phyloP scores from a whole-genome alignment of 2,329 filamentous ascomycete genomes.

The Karstenula rhodostoma region DNA sequence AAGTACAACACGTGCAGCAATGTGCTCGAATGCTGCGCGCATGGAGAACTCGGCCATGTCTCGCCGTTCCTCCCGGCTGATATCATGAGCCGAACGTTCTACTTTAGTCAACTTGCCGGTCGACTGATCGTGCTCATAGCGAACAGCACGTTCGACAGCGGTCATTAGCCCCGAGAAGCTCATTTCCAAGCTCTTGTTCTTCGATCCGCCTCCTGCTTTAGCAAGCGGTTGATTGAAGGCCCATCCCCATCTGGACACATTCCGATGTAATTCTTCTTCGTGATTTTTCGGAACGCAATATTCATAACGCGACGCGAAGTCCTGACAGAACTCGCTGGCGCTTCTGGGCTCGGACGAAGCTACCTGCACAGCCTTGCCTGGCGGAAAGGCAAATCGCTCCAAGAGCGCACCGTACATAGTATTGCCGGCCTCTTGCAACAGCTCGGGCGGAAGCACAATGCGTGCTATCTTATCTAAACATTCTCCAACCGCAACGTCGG shows the following conservation, averaged over 20 bases:
- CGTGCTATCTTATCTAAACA: conserved; percentile 88
- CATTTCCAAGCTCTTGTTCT: conserved; percentile 44
- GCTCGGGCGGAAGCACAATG: conserved; percentile 70
- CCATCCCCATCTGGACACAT: conserved; percentile 68
- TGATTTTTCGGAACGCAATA: conserved; percentile 69
- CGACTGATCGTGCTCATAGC: conserved; percentile 44
- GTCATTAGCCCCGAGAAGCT: conserved; percentile 75
- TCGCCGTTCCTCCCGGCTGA: conserved; percentile 68
- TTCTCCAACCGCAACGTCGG: conserved; percentile 89
- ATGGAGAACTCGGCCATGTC: conserved; percentile 77
- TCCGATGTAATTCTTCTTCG: conserved; percentile 64
- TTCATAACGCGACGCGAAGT: conserved; percentile 42
- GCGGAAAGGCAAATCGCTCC: conserved; percentile 79
- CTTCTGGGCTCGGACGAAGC: conserved; percentile 17
- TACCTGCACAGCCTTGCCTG: conserved; percentile 22
- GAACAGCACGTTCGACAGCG: conserved; percentile 66
- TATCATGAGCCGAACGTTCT: conserved; percentile 43
- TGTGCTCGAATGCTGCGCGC: conserved; percentile 85
- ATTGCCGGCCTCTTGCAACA: conserved; percentile 63
- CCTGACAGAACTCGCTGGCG: conserved; percentile 31
- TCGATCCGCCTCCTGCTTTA: conserved; percentile 51
- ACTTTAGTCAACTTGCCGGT: conserved; percentile 40
- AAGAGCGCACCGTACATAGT: conserved; percentile 84
- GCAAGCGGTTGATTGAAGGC: conserved; percentile 72
- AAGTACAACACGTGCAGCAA: conserved; percentile 77